Conservation (phyloP, 164 flowering plant species). For the Santalum album region DNA sequence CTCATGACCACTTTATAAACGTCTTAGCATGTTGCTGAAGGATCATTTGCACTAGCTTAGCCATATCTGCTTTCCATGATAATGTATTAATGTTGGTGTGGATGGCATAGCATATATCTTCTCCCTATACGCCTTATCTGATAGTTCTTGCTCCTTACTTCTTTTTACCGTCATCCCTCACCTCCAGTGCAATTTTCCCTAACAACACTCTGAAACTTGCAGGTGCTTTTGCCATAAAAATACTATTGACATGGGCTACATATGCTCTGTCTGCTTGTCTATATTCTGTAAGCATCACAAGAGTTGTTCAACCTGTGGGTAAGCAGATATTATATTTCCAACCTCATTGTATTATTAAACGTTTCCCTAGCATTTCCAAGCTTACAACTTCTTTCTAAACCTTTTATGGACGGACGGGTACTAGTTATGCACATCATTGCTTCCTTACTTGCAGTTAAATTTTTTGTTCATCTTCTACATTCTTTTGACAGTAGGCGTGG, state of each 20-base stretch:
- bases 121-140: too few species aligned
- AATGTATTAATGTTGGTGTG: neutral
- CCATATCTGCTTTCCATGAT: too few species aligned
- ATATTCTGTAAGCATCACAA: constrained; percentile 92
- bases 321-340: constrained; percentile 17
- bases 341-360: neutral
- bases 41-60: too few species aligned
- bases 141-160: too few species aligned
- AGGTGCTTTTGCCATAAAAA: constrained; percentile 98
- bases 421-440: neutral
- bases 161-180: neutral
- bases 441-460: neutral
- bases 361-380: neutral
- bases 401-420: too few species aligned
- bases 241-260: constrained; percentile 93
- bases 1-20: too few species aligned
- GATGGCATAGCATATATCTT: too few species aligned
- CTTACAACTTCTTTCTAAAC: too few species aligned
- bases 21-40: too few species aligned
- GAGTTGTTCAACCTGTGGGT: constrained; percentile 98
- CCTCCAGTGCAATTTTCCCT: neutral
- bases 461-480: neutral
- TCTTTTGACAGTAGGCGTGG: neutral
- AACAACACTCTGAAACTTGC: constrained; percentile 23
- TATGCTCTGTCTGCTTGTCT: constrained; percentile 93